Evolutionary conservation across 208 protist species (phyloP).

Genomic region (Crithidia brevicula): DNA sequence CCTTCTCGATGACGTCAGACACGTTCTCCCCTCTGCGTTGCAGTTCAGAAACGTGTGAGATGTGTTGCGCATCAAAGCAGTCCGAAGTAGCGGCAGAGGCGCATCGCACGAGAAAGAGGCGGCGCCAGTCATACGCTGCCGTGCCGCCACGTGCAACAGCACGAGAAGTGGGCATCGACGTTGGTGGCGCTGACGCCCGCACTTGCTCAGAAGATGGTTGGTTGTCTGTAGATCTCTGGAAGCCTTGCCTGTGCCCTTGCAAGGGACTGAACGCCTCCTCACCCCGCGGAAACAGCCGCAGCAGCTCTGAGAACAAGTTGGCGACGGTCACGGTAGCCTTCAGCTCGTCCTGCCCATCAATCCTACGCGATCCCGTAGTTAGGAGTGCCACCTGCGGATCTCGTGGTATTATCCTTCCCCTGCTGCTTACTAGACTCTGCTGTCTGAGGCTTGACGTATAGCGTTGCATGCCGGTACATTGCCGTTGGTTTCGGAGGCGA

Average conservation of each 20-base stretch:
- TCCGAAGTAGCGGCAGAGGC: background rate
- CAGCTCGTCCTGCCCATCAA: background rate
- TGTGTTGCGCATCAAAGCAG: too few relatives aligned
- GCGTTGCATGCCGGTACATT: too few relatives aligned
- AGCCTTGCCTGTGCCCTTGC: background rate
- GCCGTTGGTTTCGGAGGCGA: too few relatives aligned
- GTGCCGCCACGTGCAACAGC: background rate
- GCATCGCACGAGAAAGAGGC: constrained; percentile 32
- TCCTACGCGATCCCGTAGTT: background rate
- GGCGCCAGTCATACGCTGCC: constrained; percentile 25
- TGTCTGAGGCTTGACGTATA: too few relatives aligned
- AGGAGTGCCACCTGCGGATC: background rate
- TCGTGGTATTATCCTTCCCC: background rate
- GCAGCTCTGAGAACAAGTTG: constrained; percentile 18
- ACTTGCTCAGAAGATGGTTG: too few relatives aligned
- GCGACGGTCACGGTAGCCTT: constrained; percentile 32
- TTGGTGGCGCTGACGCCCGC: too few relatives aligned
- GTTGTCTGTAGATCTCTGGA: background rate
- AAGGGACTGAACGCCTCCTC: background rate
- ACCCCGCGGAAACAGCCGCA: constrained; percentile 33
- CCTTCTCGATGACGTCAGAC: too few relatives aligned
- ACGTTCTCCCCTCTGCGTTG: too few relatives aligned
- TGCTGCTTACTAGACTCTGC: background rate
- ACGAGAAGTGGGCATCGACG: too few relatives aligned
- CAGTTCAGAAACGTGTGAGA: too few relatives aligned